These are phyloP conservation scores for Wickerhamiella lipophila DNA, from an alignment of 805 yeast genomes.

Conservation along the genomic window DNA sequence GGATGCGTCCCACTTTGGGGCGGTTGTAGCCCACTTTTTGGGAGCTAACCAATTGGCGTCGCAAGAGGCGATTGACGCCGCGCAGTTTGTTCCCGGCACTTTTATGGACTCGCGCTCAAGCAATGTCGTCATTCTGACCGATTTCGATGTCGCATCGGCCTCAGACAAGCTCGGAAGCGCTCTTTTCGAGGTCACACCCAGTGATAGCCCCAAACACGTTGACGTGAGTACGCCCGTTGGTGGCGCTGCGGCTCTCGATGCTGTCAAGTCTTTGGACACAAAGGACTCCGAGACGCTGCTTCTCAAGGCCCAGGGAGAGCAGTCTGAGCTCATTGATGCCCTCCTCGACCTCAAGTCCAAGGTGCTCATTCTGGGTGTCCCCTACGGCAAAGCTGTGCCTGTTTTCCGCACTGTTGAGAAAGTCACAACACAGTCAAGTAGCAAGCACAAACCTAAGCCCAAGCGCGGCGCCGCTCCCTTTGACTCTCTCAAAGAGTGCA, in stretches of 20 bases:
- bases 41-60: constrained; percentile 15
- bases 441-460: neutral
- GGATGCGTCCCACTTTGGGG: constrained; percentile 12
- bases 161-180: constrained; percentile 18
- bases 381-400: constrained; percentile 9
- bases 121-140: constrained; percentile 18
- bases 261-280: neutral
- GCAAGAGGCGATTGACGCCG: constrained; percentile 10
- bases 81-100: constrained; percentile 17
- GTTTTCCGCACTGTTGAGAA: neutral
- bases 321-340: constrained; percentile 1
- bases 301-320: constrained; percentile 2
- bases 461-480: constrained; percentile 11
- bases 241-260: neutral
- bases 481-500: constrained; percentile 26
- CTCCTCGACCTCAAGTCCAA: constrained; percentile 8
- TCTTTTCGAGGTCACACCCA: constrained; percentile 10
- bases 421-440: neutral
- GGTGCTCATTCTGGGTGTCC: constrained; percentile 18
- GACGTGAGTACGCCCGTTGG: constrained; percentile 4
- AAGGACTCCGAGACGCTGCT: constrained; percentile 7
- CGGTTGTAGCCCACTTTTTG: constrained; percentile 18
- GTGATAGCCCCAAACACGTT: neutral
- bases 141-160: constrained; percentile 13
- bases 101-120: constrained; percentile 15